Evolutionary conservation across 305 asterid species (phyloP), one percentile per base, ranked within the genome.

Genomic region (Salvia sclarea): DNA sequence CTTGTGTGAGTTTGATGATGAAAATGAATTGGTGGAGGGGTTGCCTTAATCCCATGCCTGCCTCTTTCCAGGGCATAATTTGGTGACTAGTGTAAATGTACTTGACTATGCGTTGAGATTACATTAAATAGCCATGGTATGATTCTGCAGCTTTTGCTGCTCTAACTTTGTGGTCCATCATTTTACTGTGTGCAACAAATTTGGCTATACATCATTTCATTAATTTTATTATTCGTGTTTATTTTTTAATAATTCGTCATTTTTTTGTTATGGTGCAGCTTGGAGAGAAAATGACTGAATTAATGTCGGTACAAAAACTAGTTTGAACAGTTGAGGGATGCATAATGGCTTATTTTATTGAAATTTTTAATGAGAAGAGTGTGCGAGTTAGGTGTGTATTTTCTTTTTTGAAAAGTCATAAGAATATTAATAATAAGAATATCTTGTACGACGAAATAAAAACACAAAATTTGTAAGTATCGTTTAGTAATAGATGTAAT

Each of bases 81-180:
- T 43, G 48, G 48, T 43, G 48, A 43, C 18, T 13, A 43, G 21
- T 44, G 50, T 44, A 44, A 50, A 50, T 49, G 30, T 8, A 49
- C 56, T 49, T 20, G 56, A 49, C 60, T 70, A 49, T 17, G 5
- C 24, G 53, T 14, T 37, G 44, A 55, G 72, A 49, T 64, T 49
- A 47, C 79, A 75, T 75, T 61, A 55, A 68, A 68, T 62, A 31
- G 47, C 56, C 24, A 30, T 65, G 61, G 61, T 64, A 59, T 54
- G 64, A 45, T 66, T 76, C 71, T 44, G 68, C 69, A 69, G 64
- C 12, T 48, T 41, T 58, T 54, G 35, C 17, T 43, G 67, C 22
- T 17, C 53, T 47, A 17, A 16, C 16, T 47, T 45, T 47, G 53
- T 47, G 53, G 53, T 47, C 74, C 76, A 48, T 22, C 49, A 50